These are phyloP conservation scores for Hyphopichia pseudoburtonii DNA, from an alignment of 1,139 yeast genomes.

Conservation along the genomic window DNA sequence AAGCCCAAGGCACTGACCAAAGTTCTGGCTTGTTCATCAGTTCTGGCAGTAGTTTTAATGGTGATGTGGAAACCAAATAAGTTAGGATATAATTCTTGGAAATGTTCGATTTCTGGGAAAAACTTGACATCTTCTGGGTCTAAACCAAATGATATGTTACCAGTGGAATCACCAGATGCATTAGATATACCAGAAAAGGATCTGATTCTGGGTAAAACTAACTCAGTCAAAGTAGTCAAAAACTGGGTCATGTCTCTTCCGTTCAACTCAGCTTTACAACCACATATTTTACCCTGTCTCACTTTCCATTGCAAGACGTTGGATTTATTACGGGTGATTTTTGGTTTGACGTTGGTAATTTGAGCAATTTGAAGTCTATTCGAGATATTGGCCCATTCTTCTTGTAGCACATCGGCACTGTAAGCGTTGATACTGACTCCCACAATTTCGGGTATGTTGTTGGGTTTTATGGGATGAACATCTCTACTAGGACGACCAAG, in stretches of 20 bases:
- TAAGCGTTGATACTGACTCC: constrained; percentile 73
- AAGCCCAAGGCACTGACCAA: constrained; percentile 80
- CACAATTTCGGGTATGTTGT: constrained; percentile 70
- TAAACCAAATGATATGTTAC: constrained; percentile 85
- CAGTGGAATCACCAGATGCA: constrained; percentile 79
- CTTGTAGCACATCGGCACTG: constrained; percentile 71
- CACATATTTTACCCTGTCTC: constrained; percentile 88
- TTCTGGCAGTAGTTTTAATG: constrained; percentile 84
- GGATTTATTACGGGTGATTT: constrained; percentile 67
- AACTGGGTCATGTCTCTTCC: constrained; percentile 90
- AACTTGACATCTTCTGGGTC: constrained; percentile 71
- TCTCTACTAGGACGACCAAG: constrained; percentile 70
- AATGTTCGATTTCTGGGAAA: constrained; percentile 93
- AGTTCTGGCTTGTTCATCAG: constrained; percentile 89
- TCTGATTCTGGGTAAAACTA: constrained; percentile 91
- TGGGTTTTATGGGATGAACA: constrained; percentile 60
- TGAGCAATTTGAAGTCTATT: constrained; percentile 85
- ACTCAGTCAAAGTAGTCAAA: constrained; percentile 79
- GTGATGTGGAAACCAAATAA: constrained; percentile 86
- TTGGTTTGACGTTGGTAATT: constrained; percentile 87
- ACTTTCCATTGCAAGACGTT: constrained; percentile 87
- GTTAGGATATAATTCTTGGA: constrained; percentile 86
- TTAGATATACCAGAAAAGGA: constrained; percentile 78
- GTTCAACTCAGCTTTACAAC: constrained; percentile 75
- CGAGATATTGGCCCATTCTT: constrained; percentile 72